Evolutionary conservation across 2,329 filamentous ascomycete genomes (phyloP).

Genomic region (Xylariaceae sp.): DNA sequence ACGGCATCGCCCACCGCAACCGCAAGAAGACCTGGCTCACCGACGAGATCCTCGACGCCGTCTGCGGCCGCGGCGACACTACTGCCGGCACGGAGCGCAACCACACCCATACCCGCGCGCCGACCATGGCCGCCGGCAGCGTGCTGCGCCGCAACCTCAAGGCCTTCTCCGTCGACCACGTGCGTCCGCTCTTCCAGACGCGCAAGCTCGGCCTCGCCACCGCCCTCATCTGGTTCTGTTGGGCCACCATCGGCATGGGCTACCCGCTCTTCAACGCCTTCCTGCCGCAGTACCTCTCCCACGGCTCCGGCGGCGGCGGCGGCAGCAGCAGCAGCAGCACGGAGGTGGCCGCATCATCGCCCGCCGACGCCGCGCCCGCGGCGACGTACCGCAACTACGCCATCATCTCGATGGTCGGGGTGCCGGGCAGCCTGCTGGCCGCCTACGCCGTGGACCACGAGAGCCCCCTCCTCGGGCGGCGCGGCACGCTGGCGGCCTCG

Average conservation of each 20-base stretch:
- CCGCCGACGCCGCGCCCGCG: constrained; percentile 22
- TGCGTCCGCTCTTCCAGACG: constrained; percentile 57
- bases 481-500: constrained; percentile 61
- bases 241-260: constrained; percentile 76
- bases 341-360: constrained; percentile 26
- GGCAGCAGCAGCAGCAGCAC: no score
- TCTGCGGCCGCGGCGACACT: constrained; percentile 36
- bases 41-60: constrained; percentile 55
- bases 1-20: constrained; percentile 70
- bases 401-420: constrained; percentile 68
- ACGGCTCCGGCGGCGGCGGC: no score
- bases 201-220: constrained; percentile 46
- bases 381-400: constrained; percentile 72
- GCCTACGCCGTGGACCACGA: constrained; percentile 62
- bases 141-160: constrained; percentile 52
- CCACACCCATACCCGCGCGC: background rate
- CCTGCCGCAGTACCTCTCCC: constrained; percentile 75
- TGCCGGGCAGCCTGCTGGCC: constrained; percentile 69
- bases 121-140: constrained; percentile 24
- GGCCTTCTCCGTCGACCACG: constrained; percentile 59
- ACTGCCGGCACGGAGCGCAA: constrained; percentile 13
- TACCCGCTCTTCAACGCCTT: constrained; percentile 88
- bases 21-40: constrained; percentile 66
- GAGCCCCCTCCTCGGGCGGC: constrained; percentile 58
- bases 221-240: constrained; percentile 65